Percentiles rank a stretch among this genome's conserved stretches.
These are phyloP conservation scores for Mortierella alpina DNA, from an alignment of 192 early-diverging fungal species.

Conservation along the genomic window DNA sequence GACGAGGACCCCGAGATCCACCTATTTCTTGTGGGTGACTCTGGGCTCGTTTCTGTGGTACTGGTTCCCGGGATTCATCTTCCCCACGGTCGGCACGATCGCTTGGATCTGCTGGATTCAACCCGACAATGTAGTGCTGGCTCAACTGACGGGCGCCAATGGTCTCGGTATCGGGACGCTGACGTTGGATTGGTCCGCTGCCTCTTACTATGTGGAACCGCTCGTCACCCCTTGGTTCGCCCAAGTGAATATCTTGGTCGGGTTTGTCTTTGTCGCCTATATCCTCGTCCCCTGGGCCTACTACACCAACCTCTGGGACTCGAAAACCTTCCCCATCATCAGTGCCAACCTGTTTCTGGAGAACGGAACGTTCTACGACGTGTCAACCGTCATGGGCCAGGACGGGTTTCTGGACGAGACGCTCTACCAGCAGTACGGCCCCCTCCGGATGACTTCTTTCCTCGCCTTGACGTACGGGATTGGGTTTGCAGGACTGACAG, in stretches of 20 bases:
- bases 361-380: slow-evolving; percentile 46
- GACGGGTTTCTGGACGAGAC: slow-evolving; percentile 42
- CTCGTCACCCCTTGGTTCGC: slow-evolving; percentile 57
- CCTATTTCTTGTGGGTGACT: slow-evolving; percentile 67
- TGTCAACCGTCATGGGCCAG: slow-evolving; percentile 18
- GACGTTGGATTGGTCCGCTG: slow-evolving; percentile 68
- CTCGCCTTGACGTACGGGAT: slow-evolving; percentile 60
- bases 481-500: slow-evolving; percentile 62
- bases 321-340: slow-evolving; percentile 51
- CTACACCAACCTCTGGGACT: slow-evolving; percentile 58
- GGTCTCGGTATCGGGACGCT: slow-evolving; percentile 66
- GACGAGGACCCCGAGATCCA: slow-evolving; percentile 52
- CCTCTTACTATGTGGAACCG: slow-evolving; percentile 51
- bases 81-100: slow-evolving; percentile 57
- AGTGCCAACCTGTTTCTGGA: slow-evolving; percentile 32
- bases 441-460: slow-evolving; percentile 56
- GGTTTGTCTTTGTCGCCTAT: slow-evolving; percentile 61
- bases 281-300: slow-evolving; percentile 60
- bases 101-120: slow-evolving; percentile 61
- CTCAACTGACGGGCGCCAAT: slow-evolving; percentile 52
- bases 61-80: slow-evolving; percentile 64
- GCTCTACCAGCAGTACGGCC: slow-evolving; percentile 51
- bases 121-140: slow-evolving; percentile 40
- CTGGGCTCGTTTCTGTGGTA: slow-evolving; percentile 62
- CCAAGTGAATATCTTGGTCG: slow-evolving; percentile 56